Evolutionary conservation across 768 basidiomycete genomes (phyloP).

Genomic region (Leccinum boreale): DNA sequence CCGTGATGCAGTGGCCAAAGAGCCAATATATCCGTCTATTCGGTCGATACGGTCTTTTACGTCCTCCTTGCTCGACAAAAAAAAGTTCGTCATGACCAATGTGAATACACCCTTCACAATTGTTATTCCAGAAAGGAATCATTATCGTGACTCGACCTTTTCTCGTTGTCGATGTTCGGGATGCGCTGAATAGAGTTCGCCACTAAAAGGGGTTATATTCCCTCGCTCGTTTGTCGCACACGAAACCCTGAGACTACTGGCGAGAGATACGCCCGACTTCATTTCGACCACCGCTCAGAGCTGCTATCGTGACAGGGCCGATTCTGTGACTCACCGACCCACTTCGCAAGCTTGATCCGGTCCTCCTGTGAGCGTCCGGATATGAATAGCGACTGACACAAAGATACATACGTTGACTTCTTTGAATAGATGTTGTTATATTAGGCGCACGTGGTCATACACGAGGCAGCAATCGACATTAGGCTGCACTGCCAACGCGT

Average conservation of each 20-base stretch:
- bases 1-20: slow-evolving; percentile 3
- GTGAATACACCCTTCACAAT: slow-evolving; percentile 6
- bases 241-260: not conserved
- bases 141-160: not conserved
- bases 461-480: not conserved
- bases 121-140: not conserved
- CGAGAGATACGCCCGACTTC: not conserved
- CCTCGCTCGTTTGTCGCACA: not conserved
- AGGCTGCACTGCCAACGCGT: not conserved
- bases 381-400: not conserved
- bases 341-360: not conserved
- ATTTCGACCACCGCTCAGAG: not conserved
- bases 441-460: not conserved
- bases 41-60: slow-evolving; percentile 7
- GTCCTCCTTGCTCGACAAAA: slow-evolving; percentile 2
- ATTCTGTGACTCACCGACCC: not conserved
- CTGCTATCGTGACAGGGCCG: not conserved
- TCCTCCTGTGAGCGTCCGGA: not conserved
- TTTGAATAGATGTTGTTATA: not conserved
- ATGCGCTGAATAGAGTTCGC: not conserved
- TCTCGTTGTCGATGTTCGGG: not conserved
- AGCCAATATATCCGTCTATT: slow-evolving; percentile 7
- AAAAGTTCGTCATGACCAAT: slow-evolving; percentile 2
- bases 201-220: slow-evolving; percentile 4
- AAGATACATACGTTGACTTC: not conserved